Conservation (phyloP, 2,329 filamentous ascomycete genomes). For the Aspergillus terreus region DNA sequence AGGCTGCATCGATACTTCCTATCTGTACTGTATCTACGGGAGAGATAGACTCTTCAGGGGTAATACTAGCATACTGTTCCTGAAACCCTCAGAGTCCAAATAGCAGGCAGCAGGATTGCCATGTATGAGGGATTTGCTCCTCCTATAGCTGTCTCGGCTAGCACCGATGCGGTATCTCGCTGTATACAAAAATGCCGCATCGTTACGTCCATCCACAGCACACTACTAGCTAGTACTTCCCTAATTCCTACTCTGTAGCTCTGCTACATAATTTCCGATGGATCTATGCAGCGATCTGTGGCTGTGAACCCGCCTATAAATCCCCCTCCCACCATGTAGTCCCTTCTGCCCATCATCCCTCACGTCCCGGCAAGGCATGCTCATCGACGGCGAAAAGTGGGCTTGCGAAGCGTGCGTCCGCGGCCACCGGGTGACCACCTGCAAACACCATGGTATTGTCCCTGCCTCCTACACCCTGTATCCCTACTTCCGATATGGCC, state of each 20-base stretch:
- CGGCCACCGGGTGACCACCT: constrained; percentile 95
- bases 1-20: neutral
- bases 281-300: constrained; percentile 14
- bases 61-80: no score
- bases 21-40: neutral
- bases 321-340: constrained; percentile 9
- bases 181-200: neutral
- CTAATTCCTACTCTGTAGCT: no score
- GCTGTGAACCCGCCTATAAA: constrained; percentile 8
- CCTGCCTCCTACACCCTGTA: no score
- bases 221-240: no score
- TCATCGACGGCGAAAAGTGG: constrained; percentile 92
- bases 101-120: neutral
- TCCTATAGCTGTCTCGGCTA: constrained; percentile 12
- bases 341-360: constrained; percentile 1
- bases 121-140: constrained; percentile 21
- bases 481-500: no score
- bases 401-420: constrained; percentile 96
- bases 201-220: neutral
- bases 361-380: constrained; percentile 50
- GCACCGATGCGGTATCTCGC: constrained; percentile 17
- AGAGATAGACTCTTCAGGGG: neutral
- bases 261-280: neutral
- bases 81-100: no score
- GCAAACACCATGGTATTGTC: constrained; percentile 74